Conservation (phyloP, 306 rosid genomes). For the Trichosanthes truncata region DNA sequence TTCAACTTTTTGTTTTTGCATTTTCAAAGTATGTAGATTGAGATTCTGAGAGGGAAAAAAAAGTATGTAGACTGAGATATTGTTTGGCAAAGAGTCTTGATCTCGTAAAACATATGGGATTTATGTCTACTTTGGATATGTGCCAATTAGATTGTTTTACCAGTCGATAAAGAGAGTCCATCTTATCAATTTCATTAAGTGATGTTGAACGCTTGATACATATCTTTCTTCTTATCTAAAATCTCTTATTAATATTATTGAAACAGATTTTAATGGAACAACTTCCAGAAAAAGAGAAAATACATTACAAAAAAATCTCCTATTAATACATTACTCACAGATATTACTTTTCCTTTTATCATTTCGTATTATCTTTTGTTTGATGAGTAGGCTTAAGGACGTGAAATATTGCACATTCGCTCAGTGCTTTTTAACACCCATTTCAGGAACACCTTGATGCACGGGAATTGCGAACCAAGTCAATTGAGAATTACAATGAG, state of each 20-base stretch:
- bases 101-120: neutral
- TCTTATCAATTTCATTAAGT: neutral
- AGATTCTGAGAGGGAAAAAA: too few species aligned
- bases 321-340: too few species aligned
- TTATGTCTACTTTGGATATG: neutral
- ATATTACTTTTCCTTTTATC: neutral
- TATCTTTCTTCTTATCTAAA: neutral
- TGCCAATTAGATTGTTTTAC: neutral
- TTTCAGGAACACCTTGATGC: constrained; percentile 39
- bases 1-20: too few species aligned
- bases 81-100: too few species aligned
- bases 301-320: neutral
- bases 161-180: neutral
- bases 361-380: neutral
- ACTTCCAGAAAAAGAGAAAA: neutral
- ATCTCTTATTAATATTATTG: neutral
- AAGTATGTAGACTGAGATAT: neutral
- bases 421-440: neutral
- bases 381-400: neutral
- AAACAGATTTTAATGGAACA: neutral
- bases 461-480: constrained; percentile 22
- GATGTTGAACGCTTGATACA: neutral
- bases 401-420: neutral
- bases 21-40: too few species aligned
- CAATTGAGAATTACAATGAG: constrained; percentile 32